Evolutionary conservation across 768 basidiomycete genomes (phyloP), one percentile per base, ranked within the genome.

Genomic region (Kwoniella newhampshirensis): DNA sequence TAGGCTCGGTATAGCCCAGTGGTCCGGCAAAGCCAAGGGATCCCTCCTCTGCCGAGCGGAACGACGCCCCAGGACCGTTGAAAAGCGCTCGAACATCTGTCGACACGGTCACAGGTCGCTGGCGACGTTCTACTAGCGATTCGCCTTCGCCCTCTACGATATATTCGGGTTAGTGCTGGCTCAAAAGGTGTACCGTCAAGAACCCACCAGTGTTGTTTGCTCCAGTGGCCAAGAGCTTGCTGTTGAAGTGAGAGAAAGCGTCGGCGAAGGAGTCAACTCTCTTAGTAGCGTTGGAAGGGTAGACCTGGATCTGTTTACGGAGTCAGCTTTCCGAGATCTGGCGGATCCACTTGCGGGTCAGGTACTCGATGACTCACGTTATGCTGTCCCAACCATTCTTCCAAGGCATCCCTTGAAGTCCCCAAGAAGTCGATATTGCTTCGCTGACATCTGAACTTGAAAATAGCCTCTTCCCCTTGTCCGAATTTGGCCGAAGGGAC

Each of bases 61-160:
- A 59, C 17, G 44, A 30, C 4, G 57, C 62, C 47, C 57, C 46
- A 23, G 87, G 84, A 59, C 81, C 81, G 70, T 92, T 88, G 79
- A 98, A 96, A 66, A 98, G 74, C 0, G 93, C 91, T 76, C 94
- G 96, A 55, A 98, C 93, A 2, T 91, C 90, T 3, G 92, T 91
- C 4, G 91, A 92, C 64, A 85, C 89, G 9, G 91, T 89, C 58
- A 92, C 79, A 46, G 92, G 83, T 51, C 93, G 66, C 51, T 61
- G 62, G 21, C 59, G 43, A 78, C 61, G 88, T 81, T 64, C 87
- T 80, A 78, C 87, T 85, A 50, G 84, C 83, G 71, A 85, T 79
- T 63, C 89, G 86, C 87, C 70, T 87, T 87, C 30, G 86, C 88
- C 78, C 88, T 88, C 88, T 64, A 17, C 15, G 25, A 7, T n/a